Percentiles rank a stretch among this genome's conserved stretches.
Evolutionary conservation across 1,284 basidiomycete genomes (phyloP).

Genomic region (Naganishia sp.): DNA sequence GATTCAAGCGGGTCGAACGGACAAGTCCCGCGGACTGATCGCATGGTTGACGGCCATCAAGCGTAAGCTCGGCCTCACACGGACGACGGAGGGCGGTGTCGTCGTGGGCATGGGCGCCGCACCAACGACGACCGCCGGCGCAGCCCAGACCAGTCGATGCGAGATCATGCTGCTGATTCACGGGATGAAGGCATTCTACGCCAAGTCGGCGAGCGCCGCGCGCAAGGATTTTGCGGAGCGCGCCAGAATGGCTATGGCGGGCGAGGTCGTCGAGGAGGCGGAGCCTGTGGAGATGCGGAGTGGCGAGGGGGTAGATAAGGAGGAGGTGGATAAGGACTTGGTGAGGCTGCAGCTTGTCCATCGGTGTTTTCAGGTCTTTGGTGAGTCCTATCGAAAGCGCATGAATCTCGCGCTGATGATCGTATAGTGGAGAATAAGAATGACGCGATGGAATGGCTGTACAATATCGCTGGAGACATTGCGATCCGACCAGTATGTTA

Average conservation of each 20-base stretch:
- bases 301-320: constrained; percentile 37
- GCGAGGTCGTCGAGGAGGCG: neutral
- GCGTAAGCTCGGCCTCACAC: constrained; percentile 34
- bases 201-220: constrained; percentile 40
- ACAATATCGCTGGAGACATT: constrained; percentile 51
- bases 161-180: constrained; percentile 50
- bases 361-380: constrained; percentile 46
- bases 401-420: neutral
- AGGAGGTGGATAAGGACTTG: constrained; percentile 46
- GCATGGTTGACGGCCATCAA: constrained; percentile 43
- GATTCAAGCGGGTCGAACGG: constrained; percentile 36
- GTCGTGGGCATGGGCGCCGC: constrained; percentile 2
- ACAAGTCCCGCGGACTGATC: constrained; percentile 35
- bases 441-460: constrained; percentile 52
- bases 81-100: neutral
- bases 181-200: constrained; percentile 48
- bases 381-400: constrained; percentile 33
- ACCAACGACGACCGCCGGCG: constrained; percentile 7
- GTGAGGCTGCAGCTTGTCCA: constrained; percentile 48
- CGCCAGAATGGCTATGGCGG: constrained; percentile 32
- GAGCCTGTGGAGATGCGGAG: neutral
- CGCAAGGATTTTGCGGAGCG: constrained; percentile 44
- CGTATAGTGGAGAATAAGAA: constrained; percentile 50
- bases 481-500: constrained; percentile 50
- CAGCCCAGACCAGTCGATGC: neutral